phyloP scores from a whole-genome alignment of 768 basidiomycete species.

The Suillus weaverae region DNA sequence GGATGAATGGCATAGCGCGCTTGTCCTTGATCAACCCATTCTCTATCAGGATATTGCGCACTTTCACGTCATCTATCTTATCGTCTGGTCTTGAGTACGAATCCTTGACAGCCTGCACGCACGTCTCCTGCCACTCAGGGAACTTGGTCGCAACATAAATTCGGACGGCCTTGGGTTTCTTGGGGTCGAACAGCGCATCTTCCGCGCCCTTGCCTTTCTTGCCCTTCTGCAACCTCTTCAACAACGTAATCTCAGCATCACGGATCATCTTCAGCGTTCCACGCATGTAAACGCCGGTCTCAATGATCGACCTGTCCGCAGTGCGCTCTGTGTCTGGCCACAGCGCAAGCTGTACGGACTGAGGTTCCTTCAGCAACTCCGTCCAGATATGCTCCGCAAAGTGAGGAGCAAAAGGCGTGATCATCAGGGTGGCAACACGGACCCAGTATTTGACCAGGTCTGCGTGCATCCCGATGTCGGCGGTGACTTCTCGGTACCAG shows the following conservation, averaged over 20 bases:
- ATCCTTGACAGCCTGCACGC: conserved; percentile 73
- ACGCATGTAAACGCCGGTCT: conserved; percentile 84
- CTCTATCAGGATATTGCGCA: conserved; percentile 64
- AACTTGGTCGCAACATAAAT: conserved; percentile 90
- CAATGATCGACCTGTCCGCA: conserved; percentile 66
- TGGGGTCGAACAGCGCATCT: conserved; percentile 72
- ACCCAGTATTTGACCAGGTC: conserved; percentile 89
- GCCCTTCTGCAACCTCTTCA: conserved; percentile 79
- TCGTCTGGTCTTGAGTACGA: conserved; percentile 57
- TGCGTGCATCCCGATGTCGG: conserved; percentile 86
- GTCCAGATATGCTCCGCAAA: conserved; percentile 91
- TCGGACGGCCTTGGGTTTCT: conserved; percentile 78
- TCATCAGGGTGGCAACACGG: conserved; percentile 72
- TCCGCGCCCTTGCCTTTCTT: conserved; percentile 55
- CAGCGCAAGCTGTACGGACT: conserved; percentile 77
- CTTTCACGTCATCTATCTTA: conserved; percentile 80
- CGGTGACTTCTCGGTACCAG: conserved; percentile 93
- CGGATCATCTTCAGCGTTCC: conserved; percentile 88
- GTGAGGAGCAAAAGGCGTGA: conserved; percentile 89
- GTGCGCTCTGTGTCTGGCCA: conserved; percentile 73
- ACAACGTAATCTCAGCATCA: conserved; percentile 75
- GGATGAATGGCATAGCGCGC: conserved; percentile 91
- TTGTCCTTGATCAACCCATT: conserved; percentile 93
- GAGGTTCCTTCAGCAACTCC: conserved; percentile 65
- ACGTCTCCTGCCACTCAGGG: conserved; percentile 91